These are phyloP conservation scores for Marsdenia floribunda DNA, from an alignment of 257 asterid genomes.

Conservation along the genomic window DNA sequence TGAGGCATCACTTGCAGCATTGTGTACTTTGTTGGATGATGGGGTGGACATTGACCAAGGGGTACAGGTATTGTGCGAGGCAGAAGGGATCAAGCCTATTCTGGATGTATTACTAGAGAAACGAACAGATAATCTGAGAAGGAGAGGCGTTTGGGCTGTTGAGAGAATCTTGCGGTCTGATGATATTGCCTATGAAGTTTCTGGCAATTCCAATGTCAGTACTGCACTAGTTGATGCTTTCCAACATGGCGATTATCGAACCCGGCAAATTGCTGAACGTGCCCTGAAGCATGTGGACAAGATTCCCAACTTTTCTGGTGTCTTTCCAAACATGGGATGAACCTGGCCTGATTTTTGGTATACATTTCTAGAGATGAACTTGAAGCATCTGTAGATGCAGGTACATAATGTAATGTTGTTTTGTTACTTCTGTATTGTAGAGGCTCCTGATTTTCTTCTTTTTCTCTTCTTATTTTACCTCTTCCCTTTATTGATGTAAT, in stretches of 20 bases:
- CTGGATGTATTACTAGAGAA: constrained; percentile 69
- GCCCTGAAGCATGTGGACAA: constrained; percentile 79
- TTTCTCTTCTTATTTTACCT: not conserved
- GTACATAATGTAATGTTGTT: constrained; percentile 34
- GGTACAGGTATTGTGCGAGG: constrained; percentile 55
- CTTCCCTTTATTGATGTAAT: constrained; percentile 6
- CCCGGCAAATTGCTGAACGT: constrained; percentile 86
- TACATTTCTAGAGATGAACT: not conserved
- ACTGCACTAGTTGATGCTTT: constrained; percentile 91
- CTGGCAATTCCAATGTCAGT: constrained; percentile 68
- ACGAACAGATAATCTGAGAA: constrained; percentile 60
- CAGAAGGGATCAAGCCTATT: constrained; percentile 67
- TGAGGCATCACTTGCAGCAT: constrained; percentile 87
- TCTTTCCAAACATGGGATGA: constrained; percentile 52
- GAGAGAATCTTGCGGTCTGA: constrained; percentile 70
- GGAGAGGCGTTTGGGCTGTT: constrained; percentile 87
- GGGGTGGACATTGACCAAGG: constrained; percentile 75
- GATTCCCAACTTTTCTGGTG: constrained; percentile 86
- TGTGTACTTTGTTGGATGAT: constrained; percentile 74
- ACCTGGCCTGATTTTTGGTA: constrained; percentile 2
- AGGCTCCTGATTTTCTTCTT: constrained; percentile 16
- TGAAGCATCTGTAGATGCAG: constrained; percentile 22
- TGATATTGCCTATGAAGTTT: constrained; percentile 56
- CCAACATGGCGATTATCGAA: constrained; percentile 76
- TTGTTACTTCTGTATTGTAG: constrained; percentile 16